Evolutionary conservation across 495 filamentous ascomycete species (phyloP), one percentile per base, ranked within the genome.

Genomic region (Parathielavia appendiculata): DNA sequence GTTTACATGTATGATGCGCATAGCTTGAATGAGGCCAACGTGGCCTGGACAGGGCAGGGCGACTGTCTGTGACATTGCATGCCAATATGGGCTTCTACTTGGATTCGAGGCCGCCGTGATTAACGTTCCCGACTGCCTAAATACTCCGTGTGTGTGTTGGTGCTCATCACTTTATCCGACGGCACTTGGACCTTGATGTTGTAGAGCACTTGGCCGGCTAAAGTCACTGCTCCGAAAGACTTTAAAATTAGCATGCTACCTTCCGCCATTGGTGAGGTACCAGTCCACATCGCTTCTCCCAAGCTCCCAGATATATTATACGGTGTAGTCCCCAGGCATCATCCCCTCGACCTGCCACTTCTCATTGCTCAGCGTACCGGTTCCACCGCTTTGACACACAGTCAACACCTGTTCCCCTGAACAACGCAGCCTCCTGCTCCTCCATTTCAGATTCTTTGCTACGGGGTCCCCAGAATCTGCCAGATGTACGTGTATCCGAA

Each of bases 81-180:
- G 44, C 20, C 51, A 54, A 54, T 41, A 7, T 32, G 26, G 5
- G 5, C 50, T 50, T 54, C 35, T 57, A 58, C 49, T 32, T 46
- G 50, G 35, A 38, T n/a, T n/a, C n/a, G 26, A 48, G 36, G 4
- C 43, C 11, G 30, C 45, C 54, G 30, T 57, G 58, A 65, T 61
- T 64, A 57, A 58, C 52, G 58, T 51, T 7, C 51, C 13, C 60
- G 63, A 68, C 65, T 65, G 65, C 65, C 65, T 68, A 68, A 65
- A 68, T 62, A 9, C 23, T 40, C 48, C 23, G 2, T 36, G 46
- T 30, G 32, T 36, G 34, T 41, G 30, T 1, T 16, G 13, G 26
- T 30, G 26, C 26, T 6, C 34, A n/a, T 20, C 14, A 17, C 23
- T 50, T 57, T 50, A 57, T 57, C 54, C 54, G 36, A 43, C 8